Base-by-base conservation (phyloP, 345 rosid genomes). In the Arabis alpina region DNA sequence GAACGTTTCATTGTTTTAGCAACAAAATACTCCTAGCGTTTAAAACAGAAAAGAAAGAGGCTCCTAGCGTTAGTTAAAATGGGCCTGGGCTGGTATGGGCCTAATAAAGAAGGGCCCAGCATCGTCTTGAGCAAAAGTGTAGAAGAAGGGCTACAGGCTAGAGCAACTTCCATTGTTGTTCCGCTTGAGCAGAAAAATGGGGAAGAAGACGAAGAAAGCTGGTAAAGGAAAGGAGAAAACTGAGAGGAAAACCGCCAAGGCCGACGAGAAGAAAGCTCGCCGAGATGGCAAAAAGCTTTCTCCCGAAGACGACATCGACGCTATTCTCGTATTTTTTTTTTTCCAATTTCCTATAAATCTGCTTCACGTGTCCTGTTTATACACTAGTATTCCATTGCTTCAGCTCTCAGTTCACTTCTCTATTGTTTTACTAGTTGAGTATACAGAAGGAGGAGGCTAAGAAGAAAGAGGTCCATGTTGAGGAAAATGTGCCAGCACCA, bases 141-240 rank as follows among this genome's bases (percentile, higher is more conserved):
- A 39, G 58, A 24, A 24, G 40, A 68, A 59, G 67, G 74, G 67
- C 25, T 40, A 40, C 23, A 19, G 23, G 23, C 23, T 19, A 19
- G 23, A 19, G 23, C 23, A 19, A 19, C 60, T 60, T 59, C 52
- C 52, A n/a, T 41, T 28, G 39, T 10, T n/a, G 54, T 54, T 69
- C 65, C 4, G 10, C 48, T 59, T 44, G 19, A 56, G 30, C 6
- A 36, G 10, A 49, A 56, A 19, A 19, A 37, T 91, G 97, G 96
- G 97, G 74, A 93, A 91, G 94, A 93, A 93, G 79, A 79, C 95
- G 74, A 91, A 91, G 84, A 90, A 89, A 45, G 77, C 91, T 4
- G 97, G 98, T 5, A 90, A 91, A 72, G 98, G 97, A 6, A 93
- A 91, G 48, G 98, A 93, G 79, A 93, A 91, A 68, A 91, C 98